Percentiles rank a stretch among this genome's conserved stretches.
These are phyloP conservation scores for Polytolypa hystricis DNA, from an alignment of 2,329 filamentous ascomycete genomes.

Conservation along the genomic window DNA sequence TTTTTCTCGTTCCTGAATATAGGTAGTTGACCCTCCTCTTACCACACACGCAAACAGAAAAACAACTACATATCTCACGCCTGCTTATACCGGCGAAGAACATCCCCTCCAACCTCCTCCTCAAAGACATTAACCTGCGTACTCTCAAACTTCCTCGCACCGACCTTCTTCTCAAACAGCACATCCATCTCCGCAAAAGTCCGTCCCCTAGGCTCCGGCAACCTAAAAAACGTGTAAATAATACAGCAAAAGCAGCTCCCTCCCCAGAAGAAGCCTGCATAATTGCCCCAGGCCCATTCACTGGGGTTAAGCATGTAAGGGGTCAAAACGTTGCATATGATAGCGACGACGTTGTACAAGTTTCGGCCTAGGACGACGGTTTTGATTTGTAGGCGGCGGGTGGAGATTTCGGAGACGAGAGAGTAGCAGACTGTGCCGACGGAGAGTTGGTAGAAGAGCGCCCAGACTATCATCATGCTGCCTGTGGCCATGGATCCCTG, in stretches of 20 bases:
- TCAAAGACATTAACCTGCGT: constrained; percentile 13
- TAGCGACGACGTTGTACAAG: constrained; percentile 69
- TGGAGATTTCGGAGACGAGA: constrained; percentile 73
- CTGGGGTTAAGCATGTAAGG: constrained; percentile 88
- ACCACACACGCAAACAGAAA: too few relatives aligned
- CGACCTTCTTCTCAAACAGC: constrained; percentile 63
- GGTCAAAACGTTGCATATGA: constrained; percentile 69
- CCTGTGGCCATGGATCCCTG: constrained; percentile 64
- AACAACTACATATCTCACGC: too few relatives aligned
- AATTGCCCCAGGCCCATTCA: constrained; percentile 82
- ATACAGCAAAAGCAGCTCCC: constrained; percentile 71
- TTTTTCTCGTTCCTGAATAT: too few relatives aligned
- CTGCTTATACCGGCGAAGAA: too few relatives aligned
- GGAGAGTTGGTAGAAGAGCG: constrained; percentile 72
- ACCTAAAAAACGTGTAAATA: constrained; percentile 68
- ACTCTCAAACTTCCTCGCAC: constrained; percentile 56
- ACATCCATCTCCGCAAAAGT: constrained; percentile 80
- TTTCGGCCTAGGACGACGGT: constrained; percentile 79
- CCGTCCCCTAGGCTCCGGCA: constrained; percentile 69
- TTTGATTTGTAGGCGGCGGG: constrained; percentile 76
- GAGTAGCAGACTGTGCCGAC: constrained; percentile 88
- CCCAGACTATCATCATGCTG: constrained; percentile 75
- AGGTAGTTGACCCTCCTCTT: too few relatives aligned
- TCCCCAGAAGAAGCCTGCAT: constrained; percentile 78
- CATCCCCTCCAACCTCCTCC: constrained; percentile 9